Conservation (phyloP, 352 stramenopile species). For the Phytophthora macrochlamydospora region DNA sequence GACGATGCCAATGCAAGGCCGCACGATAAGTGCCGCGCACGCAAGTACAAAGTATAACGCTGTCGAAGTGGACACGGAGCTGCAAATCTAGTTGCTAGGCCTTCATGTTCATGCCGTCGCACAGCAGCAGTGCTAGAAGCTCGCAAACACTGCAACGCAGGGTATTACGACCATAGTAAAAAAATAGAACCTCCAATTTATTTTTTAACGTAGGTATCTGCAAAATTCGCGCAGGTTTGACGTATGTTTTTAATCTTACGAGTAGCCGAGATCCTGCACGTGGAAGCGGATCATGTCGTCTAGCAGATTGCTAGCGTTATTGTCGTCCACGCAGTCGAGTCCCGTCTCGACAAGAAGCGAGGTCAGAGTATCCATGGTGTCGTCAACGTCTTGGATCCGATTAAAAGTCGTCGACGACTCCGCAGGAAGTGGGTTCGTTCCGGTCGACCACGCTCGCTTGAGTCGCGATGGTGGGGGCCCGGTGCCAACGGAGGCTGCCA, state of each 20-base stretch:
- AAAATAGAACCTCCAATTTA: no score
- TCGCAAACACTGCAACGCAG: no score
- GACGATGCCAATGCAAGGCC: not conserved
- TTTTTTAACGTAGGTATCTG: not conserved
- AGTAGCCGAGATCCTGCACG: slow-evolving; percentile 38
- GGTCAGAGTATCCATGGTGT: slow-evolving; percentile 40
- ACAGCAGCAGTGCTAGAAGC: no score
- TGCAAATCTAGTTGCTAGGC: not conserved
- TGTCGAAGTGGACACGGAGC: not conserved
- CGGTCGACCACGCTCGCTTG: slow-evolving; percentile 31
- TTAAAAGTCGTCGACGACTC: slow-evolving; percentile 29
- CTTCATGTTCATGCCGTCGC: no score
- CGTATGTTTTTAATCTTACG: slow-evolving; percentile 3
- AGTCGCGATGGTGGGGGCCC: slow-evolving; percentile 7
- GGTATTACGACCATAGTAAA: no score
- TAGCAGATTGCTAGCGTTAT: slow-evolving; percentile 28
- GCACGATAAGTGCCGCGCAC: not conserved
- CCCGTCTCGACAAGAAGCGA: slow-evolving; percentile 37
- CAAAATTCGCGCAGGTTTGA: not conserved
- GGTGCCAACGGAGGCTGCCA: slow-evolving; percentile 8
- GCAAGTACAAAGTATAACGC: not conserved
- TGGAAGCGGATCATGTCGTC: slow-evolving; percentile 55
- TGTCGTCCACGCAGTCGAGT: slow-evolving; percentile 9
- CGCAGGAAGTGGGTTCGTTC: slow-evolving; percentile 26
- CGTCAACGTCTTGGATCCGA: slow-evolving; percentile 7